These are phyloP conservation scores for Citrus hindsii DNA, from an alignment of 345 rosid genomes.

Conservation along the genomic window DNA sequence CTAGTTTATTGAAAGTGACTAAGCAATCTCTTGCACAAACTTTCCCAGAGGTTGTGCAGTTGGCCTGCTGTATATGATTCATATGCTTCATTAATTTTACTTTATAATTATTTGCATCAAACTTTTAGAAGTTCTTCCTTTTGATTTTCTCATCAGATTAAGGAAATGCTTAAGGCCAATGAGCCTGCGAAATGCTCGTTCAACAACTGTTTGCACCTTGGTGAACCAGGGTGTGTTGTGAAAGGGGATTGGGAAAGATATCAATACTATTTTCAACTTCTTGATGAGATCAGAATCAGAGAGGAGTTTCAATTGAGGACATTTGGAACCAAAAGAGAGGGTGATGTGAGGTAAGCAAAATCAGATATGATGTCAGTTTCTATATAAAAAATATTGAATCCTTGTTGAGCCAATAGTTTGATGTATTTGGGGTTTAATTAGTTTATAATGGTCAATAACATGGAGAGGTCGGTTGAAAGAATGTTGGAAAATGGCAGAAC, in stretches of 20 bases:
- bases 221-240: slow-evolving; percentile 85
- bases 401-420: not conserved
- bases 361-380: not conserved
- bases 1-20: slow-evolving; percentile 85
- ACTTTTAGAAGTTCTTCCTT: not conserved
- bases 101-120: not conserved
- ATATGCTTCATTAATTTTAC: slow-evolving; percentile 3
- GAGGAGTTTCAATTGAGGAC: slow-evolving; percentile 86
- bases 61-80: not conserved
- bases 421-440: not conserved
- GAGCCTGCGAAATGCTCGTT: slow-evolving; percentile 62
- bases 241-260: slow-evolving; percentile 86
- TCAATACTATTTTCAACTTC: slow-evolving; percentile 70
- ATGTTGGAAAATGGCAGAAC: not conserved
- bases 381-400: not conserved
- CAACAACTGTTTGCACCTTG: slow-evolving; percentile 80
- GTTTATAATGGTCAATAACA: not conserved
- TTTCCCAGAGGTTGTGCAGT: slow-evolving; percentile 77
- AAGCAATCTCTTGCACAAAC: slow-evolving; percentile 76
- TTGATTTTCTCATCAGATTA: slow-evolving; percentile 38
- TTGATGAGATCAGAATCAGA: slow-evolving; percentile 84
- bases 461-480: not conserved
- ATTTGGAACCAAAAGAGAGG: slow-evolving; percentile 85
- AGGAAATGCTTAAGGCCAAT: slow-evolving; percentile 32
- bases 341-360: slow-evolving; percentile 66